These are phyloP conservation scores for Tricholoma terreum DNA, from an alignment of 768 basidiomycete genomes.

Conservation along the genomic window DNA sequence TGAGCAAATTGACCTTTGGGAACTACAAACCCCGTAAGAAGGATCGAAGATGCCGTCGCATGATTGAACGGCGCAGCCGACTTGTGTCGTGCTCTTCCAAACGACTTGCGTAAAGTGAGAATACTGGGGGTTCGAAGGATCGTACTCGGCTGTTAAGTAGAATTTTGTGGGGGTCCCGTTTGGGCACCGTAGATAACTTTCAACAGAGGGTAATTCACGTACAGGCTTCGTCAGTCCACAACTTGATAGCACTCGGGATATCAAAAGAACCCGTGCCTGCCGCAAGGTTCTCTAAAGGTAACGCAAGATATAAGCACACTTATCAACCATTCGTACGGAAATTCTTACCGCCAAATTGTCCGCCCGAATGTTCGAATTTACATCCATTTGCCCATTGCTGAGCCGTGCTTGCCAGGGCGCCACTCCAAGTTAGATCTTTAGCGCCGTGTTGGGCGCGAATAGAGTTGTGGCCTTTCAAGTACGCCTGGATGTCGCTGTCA, in stretches of 20 bases:
- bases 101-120: slow-evolving; percentile 79
- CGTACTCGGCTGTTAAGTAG: slow-evolving; percentile 44
- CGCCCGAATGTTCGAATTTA: slow-evolving; percentile 66
- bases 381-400: slow-evolving; percentile 70
- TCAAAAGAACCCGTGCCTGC: slow-evolving; percentile 61
- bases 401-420: slow-evolving; percentile 55
- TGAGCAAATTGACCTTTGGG: not conserved
- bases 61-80: slow-evolving; percentile 58
- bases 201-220: slow-evolving; percentile 24
- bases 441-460: slow-evolving; percentile 66
- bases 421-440: slow-evolving; percentile 58
- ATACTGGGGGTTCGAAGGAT: slow-evolving; percentile 50
- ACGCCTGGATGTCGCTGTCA: slow-evolving; percentile 45
- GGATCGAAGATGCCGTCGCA: slow-evolving; percentile 60
- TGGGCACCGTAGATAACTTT: not conserved
- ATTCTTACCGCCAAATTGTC: slow-evolving; percentile 56
- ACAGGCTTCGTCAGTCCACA: slow-evolving; percentile 71
- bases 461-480: slow-evolving; percentile 60
- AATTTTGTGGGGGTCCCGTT: not conserved
- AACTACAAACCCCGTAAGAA: slow-evolving; percentile 48
- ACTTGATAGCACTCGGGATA: slow-evolving; percentile 49
- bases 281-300: slow-evolving; percentile 61
- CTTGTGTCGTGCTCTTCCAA: slow-evolving; percentile 63
- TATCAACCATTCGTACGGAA: not conserved
- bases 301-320: not conserved